Conservation (phyloP, 2,329 filamentous ascomycete species). For the Pyrenophora graminea region DNA sequence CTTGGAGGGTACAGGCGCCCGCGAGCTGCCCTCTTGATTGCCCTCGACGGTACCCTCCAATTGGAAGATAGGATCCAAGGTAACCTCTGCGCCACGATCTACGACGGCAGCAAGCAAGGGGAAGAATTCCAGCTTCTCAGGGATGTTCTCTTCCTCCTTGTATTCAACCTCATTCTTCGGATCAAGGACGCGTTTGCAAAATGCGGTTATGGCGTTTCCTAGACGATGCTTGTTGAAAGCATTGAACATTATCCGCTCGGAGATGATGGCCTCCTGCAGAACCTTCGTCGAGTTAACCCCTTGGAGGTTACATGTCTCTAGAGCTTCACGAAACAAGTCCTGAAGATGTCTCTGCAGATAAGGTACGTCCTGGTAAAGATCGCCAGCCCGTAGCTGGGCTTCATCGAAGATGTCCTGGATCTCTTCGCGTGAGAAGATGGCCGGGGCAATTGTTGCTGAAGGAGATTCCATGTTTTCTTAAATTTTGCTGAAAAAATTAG, state of each 20-base stretch:
- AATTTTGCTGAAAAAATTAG: no score
- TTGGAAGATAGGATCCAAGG: conserved; percentile 11
- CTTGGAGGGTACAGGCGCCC: neutral
- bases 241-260: conserved; percentile 9
- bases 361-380: conserved; percentile 4
- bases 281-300: conserved; percentile 1
- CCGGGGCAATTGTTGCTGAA: neutral
- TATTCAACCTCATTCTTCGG: conserved; percentile 7
- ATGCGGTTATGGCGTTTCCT: conserved; percentile 1
- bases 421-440: neutral
- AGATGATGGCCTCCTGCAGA: conserved; percentile 1
- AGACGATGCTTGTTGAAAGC: conserved; percentile 23
- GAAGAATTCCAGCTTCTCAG: conserved; percentile 10
- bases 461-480: neutral
- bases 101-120: conserved; percentile 9
- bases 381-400: neutral
- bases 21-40: neutral
- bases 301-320: conserved; percentile 4
- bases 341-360: conserved; percentile 8
- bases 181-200: neutral
- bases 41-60: neutral
- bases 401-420: conserved; percentile 10
- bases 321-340: neutral
- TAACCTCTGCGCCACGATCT: neutral
- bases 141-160: conserved; percentile 9